These are phyloP conservation scores for Apium graveolens DNA, from an alignment of 129 eudicot species.

Conservation along the genomic window DNA sequence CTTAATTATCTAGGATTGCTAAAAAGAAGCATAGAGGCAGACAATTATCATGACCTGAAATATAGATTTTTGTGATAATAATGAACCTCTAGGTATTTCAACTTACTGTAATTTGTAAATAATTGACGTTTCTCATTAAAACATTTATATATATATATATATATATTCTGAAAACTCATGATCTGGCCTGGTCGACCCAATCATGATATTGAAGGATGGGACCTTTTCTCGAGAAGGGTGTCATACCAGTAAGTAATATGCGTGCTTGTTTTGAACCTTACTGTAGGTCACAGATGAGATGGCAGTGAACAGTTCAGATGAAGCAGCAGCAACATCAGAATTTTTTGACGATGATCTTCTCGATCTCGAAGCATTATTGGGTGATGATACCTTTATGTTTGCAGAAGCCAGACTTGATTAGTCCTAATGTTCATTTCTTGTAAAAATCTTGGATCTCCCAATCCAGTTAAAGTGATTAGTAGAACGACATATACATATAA, in stretches of 20 bases:
- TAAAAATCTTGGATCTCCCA: background rate
- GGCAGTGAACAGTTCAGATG: conserved; percentile 41
- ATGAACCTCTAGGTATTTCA: background rate
- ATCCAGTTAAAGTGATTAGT: background rate
- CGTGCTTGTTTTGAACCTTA: conserved; percentile 4
- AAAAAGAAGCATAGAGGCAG: background rate
- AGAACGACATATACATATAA: background rate
- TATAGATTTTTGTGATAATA: background rate
- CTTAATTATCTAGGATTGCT: background rate
- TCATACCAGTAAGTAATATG: background rate
- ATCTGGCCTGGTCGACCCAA: no score
- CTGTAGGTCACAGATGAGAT: conserved; percentile 46
- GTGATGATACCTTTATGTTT: conserved; percentile 57
- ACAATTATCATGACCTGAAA: background rate
- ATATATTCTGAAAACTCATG: no score
- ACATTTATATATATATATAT: no score
- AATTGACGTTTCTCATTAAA: background rate
- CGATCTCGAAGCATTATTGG: conserved; percentile 62
- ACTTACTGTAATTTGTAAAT: background rate
- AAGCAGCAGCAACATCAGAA: conserved; percentile 15
- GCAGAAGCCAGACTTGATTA: conserved; percentile 16
- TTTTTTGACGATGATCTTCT: conserved; percentile 64
- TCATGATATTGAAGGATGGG: no score
- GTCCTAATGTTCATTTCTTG: background rate
- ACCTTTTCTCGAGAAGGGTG: background rate